Evolutionary conservation across 768 basidiomycete species (phyloP).

Genomic region (Tubosaeta sp.): DNA sequence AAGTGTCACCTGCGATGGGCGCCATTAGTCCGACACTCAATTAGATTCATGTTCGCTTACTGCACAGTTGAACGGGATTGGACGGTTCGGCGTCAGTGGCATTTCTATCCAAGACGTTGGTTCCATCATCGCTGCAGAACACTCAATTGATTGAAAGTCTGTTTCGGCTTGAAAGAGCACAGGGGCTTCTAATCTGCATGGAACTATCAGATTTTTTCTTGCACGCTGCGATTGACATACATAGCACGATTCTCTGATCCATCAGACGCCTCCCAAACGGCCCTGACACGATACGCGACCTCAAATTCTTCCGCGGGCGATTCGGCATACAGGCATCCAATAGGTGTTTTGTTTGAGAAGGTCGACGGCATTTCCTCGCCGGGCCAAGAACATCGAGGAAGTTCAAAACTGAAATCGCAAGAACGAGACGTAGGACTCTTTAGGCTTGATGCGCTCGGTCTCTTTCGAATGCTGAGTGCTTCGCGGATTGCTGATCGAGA

Average conservation of each 20-base stretch:
- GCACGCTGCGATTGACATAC: slow-evolving; percentile 36
- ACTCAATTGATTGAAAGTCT: slow-evolving; percentile 58
- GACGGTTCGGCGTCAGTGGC: slow-evolving; percentile 58
- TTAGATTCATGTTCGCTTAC: slow-evolving; percentile 38
- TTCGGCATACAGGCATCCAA: slow-evolving; percentile 22
- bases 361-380: slow-evolving; percentile 64
- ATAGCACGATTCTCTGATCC: slow-evolving; percentile 39
- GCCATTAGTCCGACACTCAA: slow-evolving; percentile 1
- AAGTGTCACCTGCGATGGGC: slow-evolving; percentile 46
- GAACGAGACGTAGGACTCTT: slow-evolving; percentile 29
- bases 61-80: slow-evolving; percentile 61
- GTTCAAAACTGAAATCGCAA: slow-evolving; percentile 50
- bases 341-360: slow-evolving; percentile 40
- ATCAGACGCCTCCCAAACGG: slow-evolving; percentile 53
- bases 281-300: slow-evolving; percentile 53
- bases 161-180: slow-evolving; percentile 56
- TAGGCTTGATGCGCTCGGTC: slow-evolving; percentile 42
- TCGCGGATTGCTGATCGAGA: slow-evolving; percentile 21
- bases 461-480: slow-evolving; percentile 41
- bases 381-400: slow-evolving; percentile 44
- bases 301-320: slow-evolving; percentile 34
- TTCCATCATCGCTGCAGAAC: slow-evolving; percentile 28
- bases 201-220: slow-evolving; percentile 1
- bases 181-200: slow-evolving; percentile 57
- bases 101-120: slow-evolving; percentile 65